Evolutionary conservation across 805 yeast species (phyloP), one percentile per base, ranked within the genome.

Genomic region (Suhomyces pyralidae): DNA sequence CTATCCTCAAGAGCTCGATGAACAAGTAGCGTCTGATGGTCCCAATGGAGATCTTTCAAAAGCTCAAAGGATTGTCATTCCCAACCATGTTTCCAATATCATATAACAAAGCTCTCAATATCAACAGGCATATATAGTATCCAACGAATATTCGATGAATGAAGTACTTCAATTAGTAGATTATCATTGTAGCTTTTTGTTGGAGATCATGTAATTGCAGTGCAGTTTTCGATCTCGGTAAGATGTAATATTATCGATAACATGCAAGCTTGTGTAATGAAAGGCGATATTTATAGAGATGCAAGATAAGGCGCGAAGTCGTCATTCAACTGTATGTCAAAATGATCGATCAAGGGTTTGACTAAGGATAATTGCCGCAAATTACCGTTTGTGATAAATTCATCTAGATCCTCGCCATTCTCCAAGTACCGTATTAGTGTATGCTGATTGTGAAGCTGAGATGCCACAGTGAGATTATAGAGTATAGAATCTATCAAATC

Each of bases 401-500:
- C 58, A 24, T 49, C 49, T 17, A 74, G 51, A 49, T 67, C 68
- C 19, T 55, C 55, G 36, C 54, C 61, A n/a, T 58, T 38, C 24
- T 46, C 40, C 25, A 69, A 42, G 49, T 46, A 57, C 4, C 59
- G 40, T 12, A 52, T 7, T 32, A 64, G 30, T 25, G 44, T 19
- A 25, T 50, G 34, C 48, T 61, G 62, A 52, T 72, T 74, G 5
- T 57, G 44, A 4, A 57, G 45, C 19, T 85, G 83, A 10, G 68
- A 60, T 12, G 71, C 49, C 74, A 81, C 79, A 0, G 81, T 74
- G 2, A 84, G 54, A 1, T 82, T 87, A 63, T 86, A 89, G 14
- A 85, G 66, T n/a, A 85, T 67, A 0, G 86, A 75, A 62, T 86
- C 92, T 7, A 84, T 80, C 51, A 85, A 67, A 62, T 86, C 92